Conservation (phyloP, 805 yeast species). For the Yamadazyma ubonensis region DNA sequence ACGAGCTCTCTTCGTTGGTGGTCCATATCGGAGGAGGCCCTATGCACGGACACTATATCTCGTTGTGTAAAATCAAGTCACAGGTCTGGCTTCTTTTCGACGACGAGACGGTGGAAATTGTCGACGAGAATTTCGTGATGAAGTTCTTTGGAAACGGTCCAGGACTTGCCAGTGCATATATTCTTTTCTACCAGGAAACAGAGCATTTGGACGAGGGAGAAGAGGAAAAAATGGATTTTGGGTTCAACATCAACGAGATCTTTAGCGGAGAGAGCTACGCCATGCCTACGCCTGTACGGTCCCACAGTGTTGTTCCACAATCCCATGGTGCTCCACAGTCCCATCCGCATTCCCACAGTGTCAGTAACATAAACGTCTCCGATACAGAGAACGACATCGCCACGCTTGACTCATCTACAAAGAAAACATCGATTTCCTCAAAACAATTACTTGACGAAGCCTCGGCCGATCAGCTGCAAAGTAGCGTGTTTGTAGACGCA, state of each 20-base stretch:
- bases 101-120: slow-evolving; percentile 90
- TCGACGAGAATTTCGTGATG: slow-evolving; percentile 78
- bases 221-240: slow-evolving; percentile 31
- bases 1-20: slow-evolving; percentile 82
- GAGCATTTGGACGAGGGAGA: slow-evolving; percentile 45
- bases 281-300: not conserved
- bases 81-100: slow-evolving; percentile 92
- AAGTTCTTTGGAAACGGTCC: slow-evolving; percentile 86
- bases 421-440: slow-evolving; percentile 8
- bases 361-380: not conserved
- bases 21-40: slow-evolving; percentile 98
- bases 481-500: slow-evolving; percentile 5
- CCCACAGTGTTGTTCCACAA: slow-evolving; percentile 2
- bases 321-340: too few relatives aligned
- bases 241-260: slow-evolving; percentile 29
- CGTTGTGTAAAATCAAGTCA: slow-evolving; percentile 72
- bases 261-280: slow-evolving; percentile 30
- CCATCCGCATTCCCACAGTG: not conserved
- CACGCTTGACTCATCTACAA: slow-evolving; percentile 8
- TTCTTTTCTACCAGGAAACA: slow-evolving; percentile 65
- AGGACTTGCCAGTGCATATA: slow-evolving; percentile 89
- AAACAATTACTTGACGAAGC: slow-evolving; percentile 4
- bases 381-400: slow-evolving; percentile 6
- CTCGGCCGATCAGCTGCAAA: slow-evolving; percentile 2
- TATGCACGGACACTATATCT: slow-evolving; percentile 93